phyloP scores from a whole-genome alignment of 805 yeast species.

The Candida nanaspora region DNA sequence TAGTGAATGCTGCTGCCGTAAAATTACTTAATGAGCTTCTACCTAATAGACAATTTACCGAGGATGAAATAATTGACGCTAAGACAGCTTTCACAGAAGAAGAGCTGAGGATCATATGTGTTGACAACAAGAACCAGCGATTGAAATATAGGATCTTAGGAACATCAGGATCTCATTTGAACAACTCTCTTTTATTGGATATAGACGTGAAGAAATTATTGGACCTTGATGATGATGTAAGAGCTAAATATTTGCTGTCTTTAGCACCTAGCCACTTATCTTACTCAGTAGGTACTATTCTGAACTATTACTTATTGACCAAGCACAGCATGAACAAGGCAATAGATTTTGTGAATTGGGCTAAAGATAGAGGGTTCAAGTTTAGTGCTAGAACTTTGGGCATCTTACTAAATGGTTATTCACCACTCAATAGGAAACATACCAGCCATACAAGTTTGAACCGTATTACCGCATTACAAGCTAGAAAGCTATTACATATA shows the following conservation, averaged over 20 bases:
- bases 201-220: slow-evolving; percentile 47
- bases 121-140: slow-evolving; percentile 27
- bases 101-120: slow-evolving; percentile 19
- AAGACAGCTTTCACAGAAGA: slow-evolving; percentile 16
- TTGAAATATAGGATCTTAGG: slow-evolving; percentile 52
- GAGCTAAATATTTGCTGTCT: slow-evolving; percentile 30
- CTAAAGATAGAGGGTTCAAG: slow-evolving; percentile 57
- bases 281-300: slow-evolving; percentile 58
- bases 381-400: slow-evolving; percentile 38
- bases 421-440: neutral
- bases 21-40: slow-evolving; percentile 13
- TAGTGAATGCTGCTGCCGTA: slow-evolving; percentile 22
- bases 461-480: neutral
- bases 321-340: slow-evolving; percentile 40
- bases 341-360: slow-evolving; percentile 39
- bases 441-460: neutral
- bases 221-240: slow-evolving; percentile 31
- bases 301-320: slow-evolving; percentile 37
- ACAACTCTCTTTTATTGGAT: slow-evolving; percentile 51
- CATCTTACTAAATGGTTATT: neutral
- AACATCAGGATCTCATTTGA: slow-evolving; percentile 45
- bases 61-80: slow-evolving; percentile 11
- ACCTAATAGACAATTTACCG: slow-evolving; percentile 10
- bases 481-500: neutral
- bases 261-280: slow-evolving; percentile 29